A percentile compares a stretch with the other conserved stretches of the same genome.
These are phyloP conservation scores for Salvia miltiorrhiza DNA, from an alignment of 257 asterid species.

Conservation along the genomic window DNA sequence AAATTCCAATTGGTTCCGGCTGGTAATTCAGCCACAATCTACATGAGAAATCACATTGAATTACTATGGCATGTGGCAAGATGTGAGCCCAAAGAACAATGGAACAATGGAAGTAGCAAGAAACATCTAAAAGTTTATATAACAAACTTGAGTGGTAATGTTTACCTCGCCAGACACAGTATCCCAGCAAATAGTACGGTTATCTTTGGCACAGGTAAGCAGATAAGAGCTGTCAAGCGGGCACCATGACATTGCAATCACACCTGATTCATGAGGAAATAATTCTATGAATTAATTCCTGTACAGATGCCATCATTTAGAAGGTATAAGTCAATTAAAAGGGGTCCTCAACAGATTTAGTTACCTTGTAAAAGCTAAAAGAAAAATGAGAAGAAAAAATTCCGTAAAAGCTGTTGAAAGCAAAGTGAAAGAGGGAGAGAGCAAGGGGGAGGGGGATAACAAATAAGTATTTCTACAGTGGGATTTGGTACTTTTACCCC, in stretches of 20 bases:
- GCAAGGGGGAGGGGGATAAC: not conserved
- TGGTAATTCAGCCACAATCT: slow-evolving; percentile 95
- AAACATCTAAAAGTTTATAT: slow-evolving; percentile 10
- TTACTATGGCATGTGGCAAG: not conserved
- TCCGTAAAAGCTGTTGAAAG: not conserved
- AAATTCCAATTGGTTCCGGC: slow-evolving; percentile 98
- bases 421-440: not conserved
- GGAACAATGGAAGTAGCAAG: not conserved
- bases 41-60: slow-evolving; percentile 20
- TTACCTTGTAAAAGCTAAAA: not conserved
- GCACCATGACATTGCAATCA: slow-evolving; percentile 99
- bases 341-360: not conserved
- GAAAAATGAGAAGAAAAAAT: not conserved
- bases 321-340: not conserved
- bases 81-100: not conserved
- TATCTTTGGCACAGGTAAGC: slow-evolving; percentile 98
- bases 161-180: slow-evolving; percentile 78
- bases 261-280: slow-evolving; percentile 54
- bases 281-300: slow-evolving; percentile 4
- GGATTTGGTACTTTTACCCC: not conserved
- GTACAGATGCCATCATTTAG: not conserved
- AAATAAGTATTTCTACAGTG: slow-evolving; percentile 6
- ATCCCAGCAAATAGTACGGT: slow-evolving; percentile 99
- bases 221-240: slow-evolving; percentile 88
- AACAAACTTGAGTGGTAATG: slow-evolving; percentile 8